A percentile compares a stretch with the other conserved stretches of the same genome.
Evolutionary conservation across 805 yeast species (phyloP).

Genomic region (Zygotorulaspora sp.): DNA sequence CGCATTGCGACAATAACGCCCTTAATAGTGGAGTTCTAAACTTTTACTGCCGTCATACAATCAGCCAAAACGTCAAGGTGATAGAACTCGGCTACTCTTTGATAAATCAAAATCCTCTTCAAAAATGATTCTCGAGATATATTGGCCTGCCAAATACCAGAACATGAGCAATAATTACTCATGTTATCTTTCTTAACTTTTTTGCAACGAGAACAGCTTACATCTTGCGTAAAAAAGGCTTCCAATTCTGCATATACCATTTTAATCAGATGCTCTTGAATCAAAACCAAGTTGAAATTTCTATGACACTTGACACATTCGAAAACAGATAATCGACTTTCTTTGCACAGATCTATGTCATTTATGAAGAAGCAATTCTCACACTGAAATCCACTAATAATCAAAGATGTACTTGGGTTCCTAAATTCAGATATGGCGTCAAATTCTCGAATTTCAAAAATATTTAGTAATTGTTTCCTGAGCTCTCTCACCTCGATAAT

Average conservation of each 20-base stretch:
- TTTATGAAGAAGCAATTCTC: constrained; percentile 68
- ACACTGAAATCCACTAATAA: constrained; percentile 67
- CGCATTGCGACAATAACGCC: too few relatives aligned
- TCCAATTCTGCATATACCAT: constrained; percentile 53
- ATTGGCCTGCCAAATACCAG: constrained; percentile 77
- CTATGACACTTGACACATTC: constrained; percentile 62
- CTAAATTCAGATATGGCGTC: constrained; percentile 65
- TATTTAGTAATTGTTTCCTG: constrained; percentile 64
- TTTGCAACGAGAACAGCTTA: constrained; percentile 73
- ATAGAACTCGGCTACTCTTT: constrained; percentile 55
- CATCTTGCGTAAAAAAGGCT: constrained; percentile 72
- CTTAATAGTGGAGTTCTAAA: too few relatives aligned
- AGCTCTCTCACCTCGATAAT: constrained; percentile 69
- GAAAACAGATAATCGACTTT: constrained; percentile 48
- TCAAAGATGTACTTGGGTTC: constrained; percentile 70
- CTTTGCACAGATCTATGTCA: constrained; percentile 80
- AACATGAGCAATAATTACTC: constrained; percentile 75
- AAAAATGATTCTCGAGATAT: constrained; percentile 43
- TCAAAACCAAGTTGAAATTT: constrained; percentile 56
- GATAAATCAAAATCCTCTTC: constrained; percentile 45
- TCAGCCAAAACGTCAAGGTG: constrained; percentile 50
- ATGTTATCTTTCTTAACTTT: constrained; percentile 62
- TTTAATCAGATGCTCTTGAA: constrained; percentile 77
- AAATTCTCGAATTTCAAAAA: constrained; percentile 82
- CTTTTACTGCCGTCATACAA: constrained; percentile 4